Evolutionary conservation across 2,329 filamentous ascomycete genomes (phyloP).

Genomic region (Malbranchea cinnamomea): DNA sequence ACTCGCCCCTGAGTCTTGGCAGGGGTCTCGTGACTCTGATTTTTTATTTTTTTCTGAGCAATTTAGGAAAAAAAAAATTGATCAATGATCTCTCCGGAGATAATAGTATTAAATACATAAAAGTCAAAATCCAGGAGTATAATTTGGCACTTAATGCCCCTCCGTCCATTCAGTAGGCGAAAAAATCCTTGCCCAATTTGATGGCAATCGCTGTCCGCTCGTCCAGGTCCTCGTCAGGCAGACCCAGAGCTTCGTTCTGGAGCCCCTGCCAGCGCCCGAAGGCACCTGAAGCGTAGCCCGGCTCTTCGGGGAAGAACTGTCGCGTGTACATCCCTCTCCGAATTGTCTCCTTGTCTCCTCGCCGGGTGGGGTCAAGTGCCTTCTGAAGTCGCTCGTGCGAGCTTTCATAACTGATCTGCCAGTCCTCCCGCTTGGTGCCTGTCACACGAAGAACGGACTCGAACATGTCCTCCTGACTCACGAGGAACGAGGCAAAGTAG

Average conservation of each 20-base stretch:
- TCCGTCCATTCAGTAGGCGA: too few species aligned
- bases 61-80: too few species aligned
- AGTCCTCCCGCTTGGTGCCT: slow-evolving; percentile 43
- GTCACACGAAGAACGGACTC: slow-evolving; percentile 44
- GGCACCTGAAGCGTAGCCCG: too few species aligned
- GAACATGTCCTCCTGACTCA: slow-evolving; percentile 52
- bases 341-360: slow-evolving; percentile 32
- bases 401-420: slow-evolving; percentile 39
- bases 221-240: slow-evolving; percentile 14
- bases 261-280: slow-evolving; percentile 10
- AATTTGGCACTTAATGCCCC: too few species aligned
- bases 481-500: slow-evolving; percentile 41
- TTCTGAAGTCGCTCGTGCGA: slow-evolving; percentile 34
- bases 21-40: too few species aligned
- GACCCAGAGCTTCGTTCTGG: slow-evolving; percentile 11
- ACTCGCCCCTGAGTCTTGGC: too few species aligned
- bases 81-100: too few species aligned
- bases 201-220: slow-evolving; percentile 7
- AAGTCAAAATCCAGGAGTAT: too few species aligned
- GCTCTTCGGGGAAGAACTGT: slow-evolving; percentile 35
- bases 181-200: too few species aligned
- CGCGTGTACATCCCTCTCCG: slow-evolving; percentile 39
- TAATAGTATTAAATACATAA: too few species aligned
- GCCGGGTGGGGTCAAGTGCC: slow-evolving; percentile 31
- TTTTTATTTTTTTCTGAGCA: too few species aligned